Conservation (phyloP, 202 grass and related monocot genomes). For the Cymbopogon flexuosus region DNA sequence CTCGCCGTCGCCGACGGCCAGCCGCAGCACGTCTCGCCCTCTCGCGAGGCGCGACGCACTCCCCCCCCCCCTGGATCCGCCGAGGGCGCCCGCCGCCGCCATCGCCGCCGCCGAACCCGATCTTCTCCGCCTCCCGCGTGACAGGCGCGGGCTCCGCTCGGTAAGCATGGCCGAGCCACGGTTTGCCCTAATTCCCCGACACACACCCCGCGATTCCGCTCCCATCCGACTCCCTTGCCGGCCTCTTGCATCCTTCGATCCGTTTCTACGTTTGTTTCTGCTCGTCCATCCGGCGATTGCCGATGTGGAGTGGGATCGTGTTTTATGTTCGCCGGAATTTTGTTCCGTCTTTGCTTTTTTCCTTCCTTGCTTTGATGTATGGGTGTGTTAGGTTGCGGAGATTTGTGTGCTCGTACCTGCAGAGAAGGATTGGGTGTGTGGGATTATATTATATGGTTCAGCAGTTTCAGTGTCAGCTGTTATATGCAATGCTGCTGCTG, state of each 20-base stretch:
- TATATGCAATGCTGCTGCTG: neutral
- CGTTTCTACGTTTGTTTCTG: no score
- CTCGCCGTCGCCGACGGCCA: conserved; percentile 11
- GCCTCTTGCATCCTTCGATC: neutral
- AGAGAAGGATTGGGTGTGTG: neutral
- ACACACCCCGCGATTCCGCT: neutral
- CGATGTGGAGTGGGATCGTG: neutral
- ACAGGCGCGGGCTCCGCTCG: neutral
- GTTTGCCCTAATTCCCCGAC: neutral
- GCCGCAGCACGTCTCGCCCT: neutral
- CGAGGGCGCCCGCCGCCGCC: neutral
- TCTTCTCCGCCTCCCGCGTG: neutral
- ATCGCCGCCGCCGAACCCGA: neutral
- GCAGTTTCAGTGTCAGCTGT: neutral
- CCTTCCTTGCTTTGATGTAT: neutral
- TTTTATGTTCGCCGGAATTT: neutral
- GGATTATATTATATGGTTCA: neutral
- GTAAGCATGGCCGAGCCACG: conserved; percentile 3
- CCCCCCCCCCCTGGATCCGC: neutral
- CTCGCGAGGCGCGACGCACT: neutral
- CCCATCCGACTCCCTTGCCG: neutral
- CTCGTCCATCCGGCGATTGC: neutral
- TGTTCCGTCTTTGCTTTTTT: neutral
- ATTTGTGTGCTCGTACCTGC: neutral
- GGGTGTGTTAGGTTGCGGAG: neutral